A percentile compares a stretch with the other conserved stretches of the same genome.
Conservation (phyloP, 306 rosid genomes). For the Herpetospermum pedunculosum region DNA sequence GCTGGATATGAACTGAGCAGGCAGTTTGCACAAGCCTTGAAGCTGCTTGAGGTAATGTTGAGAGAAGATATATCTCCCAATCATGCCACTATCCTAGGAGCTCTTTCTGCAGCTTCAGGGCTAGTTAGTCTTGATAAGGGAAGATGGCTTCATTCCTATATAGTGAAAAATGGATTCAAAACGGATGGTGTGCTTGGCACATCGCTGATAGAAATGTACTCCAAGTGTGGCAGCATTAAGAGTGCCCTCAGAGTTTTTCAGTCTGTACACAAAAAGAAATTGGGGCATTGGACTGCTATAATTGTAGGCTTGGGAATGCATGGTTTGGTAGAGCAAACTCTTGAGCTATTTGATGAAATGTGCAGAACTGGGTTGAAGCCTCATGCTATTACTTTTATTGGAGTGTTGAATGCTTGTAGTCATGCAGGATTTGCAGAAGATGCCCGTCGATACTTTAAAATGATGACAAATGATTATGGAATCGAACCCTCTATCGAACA, state of each 20-base stretch:
- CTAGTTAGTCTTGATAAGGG: slow-evolving; percentile 33
- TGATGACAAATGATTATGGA: slow-evolving; percentile 36
- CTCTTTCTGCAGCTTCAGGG: slow-evolving; percentile 39
- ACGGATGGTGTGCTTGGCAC: slow-evolving; percentile 46
- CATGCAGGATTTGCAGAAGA: slow-evolving; percentile 45
- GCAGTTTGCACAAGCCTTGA: slow-evolving; percentile 26
- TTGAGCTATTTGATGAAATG: slow-evolving; percentile 37
- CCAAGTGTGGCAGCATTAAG: slow-evolving; percentile 44
- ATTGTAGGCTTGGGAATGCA: slow-evolving; percentile 53
- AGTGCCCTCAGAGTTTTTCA: slow-evolving; percentile 28
- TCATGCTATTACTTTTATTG: slow-evolving; percentile 41
- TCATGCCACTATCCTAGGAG: slow-evolving; percentile 30
- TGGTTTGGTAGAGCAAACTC: slow-evolving; percentile 40
- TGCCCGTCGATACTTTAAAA: slow-evolving; percentile 27
- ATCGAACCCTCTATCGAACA: slow-evolving; percentile 46
- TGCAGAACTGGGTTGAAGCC: slow-evolving; percentile 29
- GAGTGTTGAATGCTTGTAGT: slow-evolving; percentile 52
- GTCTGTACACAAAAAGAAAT: slow-evolving; percentile 25
- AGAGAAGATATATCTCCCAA: slow-evolving; percentile 28
- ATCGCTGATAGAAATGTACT: slow-evolving; percentile 40
- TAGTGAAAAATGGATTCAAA: slow-evolving; percentile 32
- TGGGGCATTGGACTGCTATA: slow-evolving; percentile 51
- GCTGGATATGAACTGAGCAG: slow-evolving; percentile 38
- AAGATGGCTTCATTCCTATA: slow-evolving; percentile 39
- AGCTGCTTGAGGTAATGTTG: slow-evolving; percentile 28